Evolutionary conservation across 805 yeast species (phyloP).

Genomic region (Candida quercuum): DNA sequence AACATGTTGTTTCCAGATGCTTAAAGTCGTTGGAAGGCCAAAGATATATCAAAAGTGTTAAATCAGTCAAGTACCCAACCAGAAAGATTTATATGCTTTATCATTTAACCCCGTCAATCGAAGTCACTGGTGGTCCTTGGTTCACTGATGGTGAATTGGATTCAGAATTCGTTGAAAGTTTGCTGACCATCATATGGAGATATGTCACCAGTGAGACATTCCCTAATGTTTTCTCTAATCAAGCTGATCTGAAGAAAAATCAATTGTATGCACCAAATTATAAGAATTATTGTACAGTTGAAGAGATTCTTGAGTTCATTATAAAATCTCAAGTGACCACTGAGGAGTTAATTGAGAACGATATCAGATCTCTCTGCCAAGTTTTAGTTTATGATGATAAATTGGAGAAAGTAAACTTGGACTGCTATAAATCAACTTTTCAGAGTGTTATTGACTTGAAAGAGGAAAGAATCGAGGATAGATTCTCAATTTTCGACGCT

Average conservation of each 20-base stretch:
- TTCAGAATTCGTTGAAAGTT: slow-evolving; percentile 83
- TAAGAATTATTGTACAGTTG: slow-evolving; percentile 62
- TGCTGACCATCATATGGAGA: slow-evolving; percentile 83
- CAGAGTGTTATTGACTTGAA: slow-evolving; percentile 70
- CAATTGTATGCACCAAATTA: slow-evolving; percentile 51
- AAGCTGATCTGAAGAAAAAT: slow-evolving; percentile 20
- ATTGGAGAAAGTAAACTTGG: slow-evolving; percentile 57
- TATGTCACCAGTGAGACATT: slow-evolving; percentile 70
- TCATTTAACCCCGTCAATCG: slow-evolving; percentile 87
- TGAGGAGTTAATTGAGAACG: slow-evolving; percentile 68
- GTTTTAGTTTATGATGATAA: slow-evolving; percentile 85
- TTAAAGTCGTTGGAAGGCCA: slow-evolving; percentile 75
- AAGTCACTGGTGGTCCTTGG: slow-evolving; percentile 99
- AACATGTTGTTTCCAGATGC: slow-evolving; percentile 82
- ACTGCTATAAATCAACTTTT: slow-evolving; percentile 77
- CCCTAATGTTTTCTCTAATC: slow-evolving; percentile 58
- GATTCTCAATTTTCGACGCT: slow-evolving; percentile 37
- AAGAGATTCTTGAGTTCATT: slow-evolving; percentile 72
- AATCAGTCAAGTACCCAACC: slow-evolving; percentile 88
- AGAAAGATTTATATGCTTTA: slow-evolving; percentile 95
- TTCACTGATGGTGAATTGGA: slow-evolving; percentile 94
- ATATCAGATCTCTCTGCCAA: slow-evolving; percentile 79
- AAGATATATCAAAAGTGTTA: slow-evolving; percentile 81
- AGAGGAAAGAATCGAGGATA: slow-evolving; percentile 23
- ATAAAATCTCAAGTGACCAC: slow-evolving; percentile 67